Evolutionary conservation across 2,329 filamentous ascomycete species (phyloP), one percentile per base, ranked within the genome.

Genomic region (Sporothrix mexicana): DNA sequence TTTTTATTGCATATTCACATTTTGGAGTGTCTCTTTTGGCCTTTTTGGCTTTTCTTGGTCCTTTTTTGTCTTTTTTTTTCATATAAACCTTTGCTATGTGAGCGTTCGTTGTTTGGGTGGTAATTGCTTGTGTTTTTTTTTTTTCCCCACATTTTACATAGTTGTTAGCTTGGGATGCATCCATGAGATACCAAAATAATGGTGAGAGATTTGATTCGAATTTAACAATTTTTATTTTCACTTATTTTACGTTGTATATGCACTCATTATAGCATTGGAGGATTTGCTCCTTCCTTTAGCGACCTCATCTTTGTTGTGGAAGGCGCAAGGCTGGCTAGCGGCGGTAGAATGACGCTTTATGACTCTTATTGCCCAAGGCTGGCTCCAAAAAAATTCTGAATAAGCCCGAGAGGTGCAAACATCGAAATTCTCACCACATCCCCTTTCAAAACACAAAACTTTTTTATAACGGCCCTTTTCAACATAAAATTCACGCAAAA

Each of bases 101-200:
- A 36, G 64, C 30, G 2, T 71, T 47, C n/a, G 25, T 36, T 36
- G 17, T 66, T 66, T 72, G 47, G 41, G 30, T 61, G 13, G 45
- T 51, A 8, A 7, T 7, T 20, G 25, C 20, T 20, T 61, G 12
- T 68, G 36, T 17, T 59, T 64, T 8, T 25, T 43, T 59, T 66
- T 23, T 30, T 53, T 55, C 49, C 43, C 45, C 41, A 57, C 13
- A 70, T 70, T 67, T 49, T 69, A 61, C 49, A 64, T 71, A 43
- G 25, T 67, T 8, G 66, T 9, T 69, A 53, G 30, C 55, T 69
- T 55, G 43, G 49, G 25, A 66, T 72, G 43, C 59, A 30, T 67
- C 45, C n/a, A 55, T 72, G 59, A 67, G 55, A 72, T 67, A 66
- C 70, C 59, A 66, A 17, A 45, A 51, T 67, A 67, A 72, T 55